phyloP scores from a whole-genome alignment of 805 yeast species.

The Diddensiella transvaalensis region DNA sequence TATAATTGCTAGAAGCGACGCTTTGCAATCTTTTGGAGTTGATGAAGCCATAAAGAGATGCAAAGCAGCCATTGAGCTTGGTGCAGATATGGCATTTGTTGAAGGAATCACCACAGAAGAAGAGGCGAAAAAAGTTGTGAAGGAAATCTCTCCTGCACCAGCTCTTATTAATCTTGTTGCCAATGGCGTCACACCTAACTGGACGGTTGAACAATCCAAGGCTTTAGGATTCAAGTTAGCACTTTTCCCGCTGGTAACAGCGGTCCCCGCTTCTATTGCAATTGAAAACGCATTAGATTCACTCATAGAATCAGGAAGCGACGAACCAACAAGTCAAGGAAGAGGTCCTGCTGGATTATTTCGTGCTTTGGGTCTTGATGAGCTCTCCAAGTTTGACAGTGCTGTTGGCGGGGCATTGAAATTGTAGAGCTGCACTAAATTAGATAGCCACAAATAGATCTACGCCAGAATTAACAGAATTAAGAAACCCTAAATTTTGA shows the following conservation, averaged over 20 bases:
- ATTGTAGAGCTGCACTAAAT: neutral
- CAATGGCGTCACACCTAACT: conserved; percentile 7
- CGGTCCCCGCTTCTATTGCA: conserved; percentile 4
- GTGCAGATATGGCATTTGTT: conserved; percentile 12
- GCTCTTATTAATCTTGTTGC: conserved; percentile 5
- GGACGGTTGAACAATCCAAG: conserved; percentile 6
- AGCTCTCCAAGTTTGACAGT: conserved; percentile 1
- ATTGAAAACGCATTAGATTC: conserved; percentile 2
- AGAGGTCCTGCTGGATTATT: conserved; percentile 3
- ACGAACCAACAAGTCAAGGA: conserved; percentile 1
- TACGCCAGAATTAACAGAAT: no score
- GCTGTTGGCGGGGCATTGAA: neutral
- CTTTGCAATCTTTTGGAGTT: conserved; percentile 8
- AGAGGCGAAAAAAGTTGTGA: conserved; percentile 9
- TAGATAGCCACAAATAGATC: no score
- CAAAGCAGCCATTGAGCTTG: conserved; percentile 9
- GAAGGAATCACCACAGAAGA: conserved; percentile 11
- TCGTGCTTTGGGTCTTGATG: neutral
- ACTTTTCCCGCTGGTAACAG: conserved; percentile 5
- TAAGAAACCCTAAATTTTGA: no score
- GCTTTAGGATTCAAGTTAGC: conserved; percentile 10
- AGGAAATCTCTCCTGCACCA: conserved; percentile 6
- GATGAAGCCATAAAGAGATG: conserved; percentile 10
- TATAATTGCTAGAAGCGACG: conserved; percentile 10
- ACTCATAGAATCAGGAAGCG: conserved; percentile 6